These are phyloP conservation scores for Boletus tylopilopsis DNA, from an alignment of 768 basidiomycete species.

Conservation along the genomic window DNA sequence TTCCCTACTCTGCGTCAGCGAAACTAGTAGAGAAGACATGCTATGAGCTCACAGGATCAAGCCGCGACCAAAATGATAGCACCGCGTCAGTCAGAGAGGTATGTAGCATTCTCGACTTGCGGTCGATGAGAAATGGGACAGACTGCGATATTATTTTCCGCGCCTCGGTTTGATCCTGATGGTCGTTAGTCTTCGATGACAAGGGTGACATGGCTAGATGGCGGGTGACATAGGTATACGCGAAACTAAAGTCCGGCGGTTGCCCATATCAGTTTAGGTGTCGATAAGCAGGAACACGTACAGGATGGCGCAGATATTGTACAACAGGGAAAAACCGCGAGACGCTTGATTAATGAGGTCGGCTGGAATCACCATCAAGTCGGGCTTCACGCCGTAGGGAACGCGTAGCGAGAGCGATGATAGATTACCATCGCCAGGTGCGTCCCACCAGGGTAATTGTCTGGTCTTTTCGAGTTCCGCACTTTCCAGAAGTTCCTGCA, in stretches of 20 bases:
- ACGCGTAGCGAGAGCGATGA: background rate
- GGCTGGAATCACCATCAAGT: constrained; percentile 44
- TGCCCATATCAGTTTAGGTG: background rate
- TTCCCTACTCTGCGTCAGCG: constrained; percentile 27
- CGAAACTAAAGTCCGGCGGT: constrained; percentile 42
- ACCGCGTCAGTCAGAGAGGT: constrained; percentile 47
- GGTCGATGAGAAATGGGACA: constrained; percentile 63
- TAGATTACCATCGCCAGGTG: constrained; percentile 2
- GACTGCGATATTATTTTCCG: constrained; percentile 45
- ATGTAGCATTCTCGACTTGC: constrained; percentile 53
- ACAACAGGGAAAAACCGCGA: constrained; percentile 46
- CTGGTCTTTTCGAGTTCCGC: constrained; percentile 49
- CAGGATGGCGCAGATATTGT: constrained; percentile 69
- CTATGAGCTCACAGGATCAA: constrained; percentile 35
- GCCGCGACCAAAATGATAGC: constrained; percentile 65
- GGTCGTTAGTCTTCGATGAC: constrained; percentile 36
- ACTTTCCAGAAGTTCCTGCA: constrained; percentile 56
- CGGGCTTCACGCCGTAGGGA: constrained; percentile 39
- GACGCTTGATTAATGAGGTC: constrained; percentile 40
- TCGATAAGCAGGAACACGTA: constrained; percentile 34
- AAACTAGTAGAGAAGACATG: background rate
- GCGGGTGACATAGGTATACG: constrained; percentile 66
- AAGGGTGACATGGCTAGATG: constrained; percentile 59
- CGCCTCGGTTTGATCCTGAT: constrained; percentile 46
- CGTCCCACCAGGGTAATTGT: constrained; percentile 74